Base-by-base conservation (phyloP, 1,284 basidiomycete species). In the Cutaneotrichosporon dermatis region DNA sequence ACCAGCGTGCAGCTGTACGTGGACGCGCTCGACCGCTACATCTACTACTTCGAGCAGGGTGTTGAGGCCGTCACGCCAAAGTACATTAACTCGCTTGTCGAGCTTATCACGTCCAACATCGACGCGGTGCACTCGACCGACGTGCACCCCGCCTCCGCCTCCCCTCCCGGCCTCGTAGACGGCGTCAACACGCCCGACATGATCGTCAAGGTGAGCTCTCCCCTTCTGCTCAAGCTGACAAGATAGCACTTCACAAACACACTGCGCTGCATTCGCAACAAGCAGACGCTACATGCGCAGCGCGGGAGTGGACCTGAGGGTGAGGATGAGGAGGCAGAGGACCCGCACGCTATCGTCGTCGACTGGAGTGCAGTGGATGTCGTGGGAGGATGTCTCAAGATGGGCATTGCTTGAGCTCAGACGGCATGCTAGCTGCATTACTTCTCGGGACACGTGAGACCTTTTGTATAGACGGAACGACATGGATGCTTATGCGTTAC, bases 1-100 rank as follows among this genome's bases (percentile, higher is more conserved):
- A 90, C 95, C 43, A 94, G 88, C 1, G 88, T 94, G 2, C 92
- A 96, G 74, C 82, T 97, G 4, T 96, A 95, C 75, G 90, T 90
- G 68, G 91, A 96, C 74, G 90, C 93, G 5, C 84, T 97, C 44
- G 93, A 97, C 75, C 88, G 76, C 60, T 96, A 96, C 75, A 79
- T 96, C 54, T 96, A 92, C 78, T 96, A 95, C 78, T 87, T 95
- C 63, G 93, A 97, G 71, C 89, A 87, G 58, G 89, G 88, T 45
- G 90, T 91, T 16, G 86, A 90, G 60, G 91, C 90, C 16, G 92
- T 95, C 57, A 90, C 91, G 36, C 86, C 93, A 12, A 95, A 94
- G 80, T 96, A 94, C 69, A 87, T 96, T 64, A 95, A 94, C 78
- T 90, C 88, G 62, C 84, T 96, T 50, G 90, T 96, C 25, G 92